Conservation (phyloP, 225 moss, liverwort and hornwort genomes). For the Marchantia paleacea region DNA sequence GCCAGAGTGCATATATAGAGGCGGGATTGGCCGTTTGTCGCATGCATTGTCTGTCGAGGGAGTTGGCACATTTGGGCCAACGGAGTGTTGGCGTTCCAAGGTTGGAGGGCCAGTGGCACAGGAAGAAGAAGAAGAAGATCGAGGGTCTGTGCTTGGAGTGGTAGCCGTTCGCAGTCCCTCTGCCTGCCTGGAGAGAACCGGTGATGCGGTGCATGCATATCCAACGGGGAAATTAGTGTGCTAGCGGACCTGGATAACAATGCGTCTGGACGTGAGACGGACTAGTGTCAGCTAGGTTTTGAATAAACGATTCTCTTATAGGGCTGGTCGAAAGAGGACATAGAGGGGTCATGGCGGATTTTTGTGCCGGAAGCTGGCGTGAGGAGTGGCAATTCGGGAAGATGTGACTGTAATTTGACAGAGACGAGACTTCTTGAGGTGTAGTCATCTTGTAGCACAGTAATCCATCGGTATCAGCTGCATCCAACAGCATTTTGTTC, state of each 20-base stretch:
- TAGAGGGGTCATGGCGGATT: neutral
- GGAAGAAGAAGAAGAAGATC: neutral
- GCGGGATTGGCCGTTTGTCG: conserved; percentile 6
- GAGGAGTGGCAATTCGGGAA: neutral
- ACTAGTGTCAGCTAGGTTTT: conserved; percentile 10
- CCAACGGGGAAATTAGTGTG: neutral
- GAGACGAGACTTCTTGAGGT: neutral
- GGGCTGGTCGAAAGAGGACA: neutral
- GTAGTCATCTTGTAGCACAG: neutral
- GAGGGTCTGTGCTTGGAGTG: neutral
- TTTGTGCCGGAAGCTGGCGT: neutral
- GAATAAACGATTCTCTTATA: neutral
- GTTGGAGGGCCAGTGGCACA: conserved; percentile 1
- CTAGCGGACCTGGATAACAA: neutral
- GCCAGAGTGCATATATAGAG: neutral
- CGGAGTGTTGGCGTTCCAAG: conserved; percentile 4
- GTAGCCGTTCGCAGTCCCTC: conserved; percentile 2
- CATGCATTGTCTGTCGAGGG: conserved; percentile 2
- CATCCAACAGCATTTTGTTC: neutral
- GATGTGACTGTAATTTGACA: neutral
- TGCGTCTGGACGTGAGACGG: neutral
- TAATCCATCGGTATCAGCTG: neutral
- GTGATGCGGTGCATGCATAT: neutral
- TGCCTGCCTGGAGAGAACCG: neutral
- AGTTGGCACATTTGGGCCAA: conserved; percentile 14